These are phyloP conservation scores for Noccaea bulbosa DNA, from an alignment of 345 rosid species.

Conservation along the genomic window DNA sequence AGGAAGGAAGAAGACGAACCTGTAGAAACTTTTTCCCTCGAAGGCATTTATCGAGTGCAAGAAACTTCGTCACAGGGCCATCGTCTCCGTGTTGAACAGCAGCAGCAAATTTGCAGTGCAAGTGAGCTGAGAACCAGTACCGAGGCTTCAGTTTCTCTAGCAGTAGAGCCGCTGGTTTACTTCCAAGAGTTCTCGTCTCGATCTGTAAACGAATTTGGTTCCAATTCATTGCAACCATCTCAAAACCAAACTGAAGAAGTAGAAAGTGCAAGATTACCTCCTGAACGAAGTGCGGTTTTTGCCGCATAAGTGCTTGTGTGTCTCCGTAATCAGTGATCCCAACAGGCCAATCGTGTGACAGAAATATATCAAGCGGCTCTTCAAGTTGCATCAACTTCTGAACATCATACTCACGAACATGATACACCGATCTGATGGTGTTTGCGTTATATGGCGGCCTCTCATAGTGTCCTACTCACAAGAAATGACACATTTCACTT, in stretches of 20 bases:
- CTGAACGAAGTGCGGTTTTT: conserved; percentile 60
- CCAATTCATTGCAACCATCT: conserved; percentile 4
- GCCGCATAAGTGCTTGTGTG: conserved; percentile 59
- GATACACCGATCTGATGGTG: conserved; percentile 77
- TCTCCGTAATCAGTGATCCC: conserved; percentile 87
- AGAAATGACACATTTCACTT: conserved; percentile 13
- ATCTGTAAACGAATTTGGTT: conserved; percentile 51
- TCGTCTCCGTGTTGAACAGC: conserved; percentile 76
- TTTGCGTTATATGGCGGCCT: conserved; percentile 76
- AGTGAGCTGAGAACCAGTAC: conserved; percentile 96
- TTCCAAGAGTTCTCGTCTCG: conserved; percentile 69
- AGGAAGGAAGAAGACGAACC: conserved; percentile 49
- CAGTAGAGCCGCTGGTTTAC: conserved; percentile 84
- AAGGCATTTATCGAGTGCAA: conserved; percentile 87
- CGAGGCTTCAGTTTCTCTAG: conserved; percentile 73
- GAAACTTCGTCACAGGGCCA: conserved; percentile 81
- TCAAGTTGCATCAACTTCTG: conserved; percentile 79
- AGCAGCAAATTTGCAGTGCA: conserved; percentile 91
- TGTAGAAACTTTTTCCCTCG: conserved; percentile 77
- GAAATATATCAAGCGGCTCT: conserved; percentile 85
- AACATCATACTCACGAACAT: conserved; percentile 92
- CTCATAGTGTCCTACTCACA: conserved; percentile 76
- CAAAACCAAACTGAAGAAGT: conserved; percentile 16
- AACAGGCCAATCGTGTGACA: conserved; percentile 97
- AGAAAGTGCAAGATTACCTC: conserved; percentile 53